Evolutionary conservation across 2,329 filamentous ascomycete species (phyloP), one percentile per base, ranked within the genome.

Genomic region (Dothideomycetes sp.): DNA sequence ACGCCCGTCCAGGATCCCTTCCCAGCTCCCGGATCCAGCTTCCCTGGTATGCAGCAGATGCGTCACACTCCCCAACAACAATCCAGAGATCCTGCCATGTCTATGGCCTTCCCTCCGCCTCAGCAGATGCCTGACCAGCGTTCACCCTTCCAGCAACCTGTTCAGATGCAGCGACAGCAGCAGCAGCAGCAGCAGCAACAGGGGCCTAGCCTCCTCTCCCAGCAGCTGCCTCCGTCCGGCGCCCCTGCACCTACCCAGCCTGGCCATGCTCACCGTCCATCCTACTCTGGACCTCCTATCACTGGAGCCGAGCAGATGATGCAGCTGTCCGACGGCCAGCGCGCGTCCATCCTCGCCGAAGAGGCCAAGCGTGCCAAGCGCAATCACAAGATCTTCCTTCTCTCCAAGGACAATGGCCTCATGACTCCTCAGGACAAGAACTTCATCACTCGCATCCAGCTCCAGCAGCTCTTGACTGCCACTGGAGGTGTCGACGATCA

Each of bases 371-470:
- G 91, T 36, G 88, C 91, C 5, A 98, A 98, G 70, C 78, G 91
- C 29, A 96, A 98, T 57, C 89, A 96, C 67, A 98, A 98, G 69
- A 96, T 98, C 47, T 89, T 88, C 65, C 70, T 93, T 29, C 68
- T 95, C 39, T 94, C 86, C 17, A 87, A 86, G 64, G 87, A 94
- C 54, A 98, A 98, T 56, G 91, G 91, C 17, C 67, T 98, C 46
- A 98, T 98, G 91, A 98, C 91, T 4, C 91, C 91, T 0, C 89
- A 96, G 58, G 91, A 98, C 64, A 98, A 98, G 71, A 98, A 95
- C 60, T 98, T 96, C 64, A 94, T 98, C 51, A 96, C 91, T 4
- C 80, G 91, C 13, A 98, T 98, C 49, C 91, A 98, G 60, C 73
- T 98, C 38, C 91, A 98, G 64, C 91, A 98, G 59, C 74, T 98